These are phyloP conservation scores for Abrus precatorius DNA, from an alignment of 306 rosid genomes.

Conservation along the genomic window DNA sequence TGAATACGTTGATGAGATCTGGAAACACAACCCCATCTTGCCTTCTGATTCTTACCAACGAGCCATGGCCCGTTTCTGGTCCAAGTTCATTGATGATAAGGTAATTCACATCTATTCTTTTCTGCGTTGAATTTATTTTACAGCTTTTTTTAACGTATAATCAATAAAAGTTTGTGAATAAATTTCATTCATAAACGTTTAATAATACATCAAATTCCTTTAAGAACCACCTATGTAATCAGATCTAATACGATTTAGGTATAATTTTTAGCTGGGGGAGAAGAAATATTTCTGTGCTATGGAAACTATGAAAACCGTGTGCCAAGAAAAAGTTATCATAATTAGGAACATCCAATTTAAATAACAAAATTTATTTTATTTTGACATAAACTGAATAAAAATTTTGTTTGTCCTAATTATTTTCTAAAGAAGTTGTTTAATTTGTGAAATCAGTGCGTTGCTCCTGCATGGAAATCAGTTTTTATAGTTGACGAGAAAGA, in stretches of 20 bases:
- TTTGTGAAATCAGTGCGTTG: slow-evolving; percentile 34
- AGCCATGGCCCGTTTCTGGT: slow-evolving; percentile 71
- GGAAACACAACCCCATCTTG: slow-evolving; percentile 56
- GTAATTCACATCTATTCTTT: slow-evolving; percentile 20
- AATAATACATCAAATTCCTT: background rate
- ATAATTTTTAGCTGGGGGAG: background rate
- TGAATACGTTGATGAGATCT: slow-evolving; percentile 65
- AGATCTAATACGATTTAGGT: background rate
- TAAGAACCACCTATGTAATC: background rate
- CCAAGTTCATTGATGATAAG: slow-evolving; percentile 68
- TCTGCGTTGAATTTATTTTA: too few relatives aligned
- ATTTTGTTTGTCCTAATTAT: background rate
- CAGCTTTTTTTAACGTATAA: too few relatives aligned
- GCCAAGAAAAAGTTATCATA: too few relatives aligned
- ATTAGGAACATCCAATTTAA: too few relatives aligned
- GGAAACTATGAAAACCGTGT: too few relatives aligned
- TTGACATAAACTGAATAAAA: background rate
- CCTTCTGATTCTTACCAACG: slow-evolving; percentile 58
- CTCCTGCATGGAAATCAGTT: slow-evolving; percentile 40
- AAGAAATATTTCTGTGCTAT: background rate
- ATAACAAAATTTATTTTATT: too few relatives aligned
- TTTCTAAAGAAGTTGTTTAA: background rate
- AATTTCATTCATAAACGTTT: too few relatives aligned
- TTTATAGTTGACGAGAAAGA: slow-evolving; percentile 36
- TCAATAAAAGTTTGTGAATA: too few relatives aligned